Evolutionary conservation across 441 rosid species (phyloP).

Genomic region (Kokia cookei): DNA sequence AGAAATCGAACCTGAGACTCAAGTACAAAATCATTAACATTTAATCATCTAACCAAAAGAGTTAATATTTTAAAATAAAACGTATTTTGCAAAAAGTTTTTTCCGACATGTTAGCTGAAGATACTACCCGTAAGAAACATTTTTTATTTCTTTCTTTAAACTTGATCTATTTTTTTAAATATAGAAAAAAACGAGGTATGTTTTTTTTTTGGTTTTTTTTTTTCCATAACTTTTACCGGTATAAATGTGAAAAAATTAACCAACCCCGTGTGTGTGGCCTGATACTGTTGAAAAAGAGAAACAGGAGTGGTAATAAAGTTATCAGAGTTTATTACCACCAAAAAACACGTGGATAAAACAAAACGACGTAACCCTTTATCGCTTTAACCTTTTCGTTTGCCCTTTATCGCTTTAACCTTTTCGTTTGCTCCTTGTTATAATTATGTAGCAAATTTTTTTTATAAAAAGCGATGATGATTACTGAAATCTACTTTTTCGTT

Average conservation of each 20-base stretch:
- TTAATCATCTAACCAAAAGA: no score
- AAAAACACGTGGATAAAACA: background rate
- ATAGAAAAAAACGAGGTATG: no score
- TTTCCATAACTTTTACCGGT: no score
- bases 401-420: background rate
- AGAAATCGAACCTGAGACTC: accelerated
- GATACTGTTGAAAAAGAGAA: background rate
- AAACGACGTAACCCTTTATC: background rate
- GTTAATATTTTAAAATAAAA: no score
- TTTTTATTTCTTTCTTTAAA: no score
- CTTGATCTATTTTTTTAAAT: no score
- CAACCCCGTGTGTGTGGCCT: background rate
- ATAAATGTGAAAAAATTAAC: background rate
- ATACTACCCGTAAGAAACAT: no score
- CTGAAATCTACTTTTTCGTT: background rate
- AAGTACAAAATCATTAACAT: accelerated
- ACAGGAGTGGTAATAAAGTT: background rate
- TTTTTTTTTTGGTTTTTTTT: no score
- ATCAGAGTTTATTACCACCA: background rate
- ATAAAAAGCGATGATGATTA: background rate
- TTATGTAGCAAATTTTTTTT: no score
- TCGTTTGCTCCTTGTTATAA: background rate
- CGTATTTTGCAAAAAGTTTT: no score
- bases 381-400: background rate
- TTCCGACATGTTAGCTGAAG: no score